These are phyloP conservation scores for Thyridium curvatum DNA, from an alignment of 2,329 filamentous ascomycete species.

Conservation along the genomic window DNA sequence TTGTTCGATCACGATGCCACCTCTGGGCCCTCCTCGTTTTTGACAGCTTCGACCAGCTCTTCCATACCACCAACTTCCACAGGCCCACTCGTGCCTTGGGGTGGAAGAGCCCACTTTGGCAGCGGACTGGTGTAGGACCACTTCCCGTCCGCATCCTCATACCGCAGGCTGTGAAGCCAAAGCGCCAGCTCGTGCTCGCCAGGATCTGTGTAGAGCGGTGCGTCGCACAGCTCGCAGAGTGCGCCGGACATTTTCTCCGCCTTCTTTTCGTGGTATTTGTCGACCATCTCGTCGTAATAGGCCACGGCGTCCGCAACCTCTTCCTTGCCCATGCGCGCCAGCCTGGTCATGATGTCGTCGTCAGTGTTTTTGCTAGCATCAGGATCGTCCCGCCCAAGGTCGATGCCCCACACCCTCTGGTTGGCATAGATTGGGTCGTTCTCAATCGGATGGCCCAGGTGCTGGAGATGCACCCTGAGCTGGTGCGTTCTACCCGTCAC, in stretches of 20 bases:
- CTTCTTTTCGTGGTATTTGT: constrained; percentile 81
- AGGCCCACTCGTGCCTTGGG: constrained; percentile 64
- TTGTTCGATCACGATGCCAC: not conserved
- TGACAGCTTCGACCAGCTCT: constrained; percentile 50
- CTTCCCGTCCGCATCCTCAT: constrained; percentile 72
- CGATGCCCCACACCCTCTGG: constrained; percentile 78
- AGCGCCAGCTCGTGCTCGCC: constrained; percentile 85
- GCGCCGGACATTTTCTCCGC: constrained; percentile 91
- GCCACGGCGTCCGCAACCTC: constrained; percentile 86
- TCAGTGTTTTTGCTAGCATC: constrained; percentile 69
- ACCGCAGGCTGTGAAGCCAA: constrained; percentile 87
- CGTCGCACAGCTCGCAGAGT: constrained; percentile 73
- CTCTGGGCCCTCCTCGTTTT: constrained; percentile 11
- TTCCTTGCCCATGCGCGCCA: constrained; percentile 77
- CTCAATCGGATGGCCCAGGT: constrained; percentile 87
- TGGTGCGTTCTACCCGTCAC: constrained; percentile 94
- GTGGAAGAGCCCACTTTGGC: constrained; percentile 82
- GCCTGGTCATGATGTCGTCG: constrained; percentile 79
- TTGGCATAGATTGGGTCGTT: constrained; percentile 99
- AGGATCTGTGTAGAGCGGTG: constrained; percentile 88
- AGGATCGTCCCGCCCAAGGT: constrained; percentile 61
- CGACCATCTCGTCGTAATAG: constrained; percentile 91
- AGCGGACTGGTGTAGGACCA: constrained; percentile 87
- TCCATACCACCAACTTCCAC: constrained; percentile 58
- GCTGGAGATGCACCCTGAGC: constrained; percentile 89